A percentile compares a stretch with the other conserved stretches of the same genome.
Conservation (phyloP, 1,139 yeast genomes). For the Blastobotrys persicus region DNA sequence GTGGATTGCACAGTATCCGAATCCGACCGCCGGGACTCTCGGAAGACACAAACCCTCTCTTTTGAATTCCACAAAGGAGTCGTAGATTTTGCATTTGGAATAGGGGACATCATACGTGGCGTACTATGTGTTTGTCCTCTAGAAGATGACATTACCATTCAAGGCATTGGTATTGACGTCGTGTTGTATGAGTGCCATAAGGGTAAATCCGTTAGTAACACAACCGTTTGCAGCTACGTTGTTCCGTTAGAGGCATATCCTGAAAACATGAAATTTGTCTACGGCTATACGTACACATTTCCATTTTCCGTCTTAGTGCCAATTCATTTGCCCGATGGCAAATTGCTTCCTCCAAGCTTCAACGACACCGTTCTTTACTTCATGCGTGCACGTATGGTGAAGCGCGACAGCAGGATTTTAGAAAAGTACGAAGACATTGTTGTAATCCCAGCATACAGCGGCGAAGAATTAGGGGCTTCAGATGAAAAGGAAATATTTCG, state of each 20-base stretch:
- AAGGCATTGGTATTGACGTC: conserved; percentile 3
- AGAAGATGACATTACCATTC: neutral
- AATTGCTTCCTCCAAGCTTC: neutral
- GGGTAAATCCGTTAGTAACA: neutral
- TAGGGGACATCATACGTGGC: conserved; percentile 2
- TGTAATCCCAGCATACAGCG: neutral
- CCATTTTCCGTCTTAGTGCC: neutral
- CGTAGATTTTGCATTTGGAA: neutral
- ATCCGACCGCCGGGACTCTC: neutral
- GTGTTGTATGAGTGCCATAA: neutral
- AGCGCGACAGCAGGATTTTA: neutral
- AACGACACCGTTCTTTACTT: neutral
- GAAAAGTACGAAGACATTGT: neutral
- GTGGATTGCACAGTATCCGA: neutral
- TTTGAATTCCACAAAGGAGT: neutral
- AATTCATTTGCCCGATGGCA: neutral
- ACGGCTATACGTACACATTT: neutral
- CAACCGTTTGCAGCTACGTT: neutral
- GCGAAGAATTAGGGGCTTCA: neutral
- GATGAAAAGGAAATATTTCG: neutral
- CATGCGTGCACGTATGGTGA: neutral
- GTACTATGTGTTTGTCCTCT: neutral
- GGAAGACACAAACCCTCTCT: neutral
- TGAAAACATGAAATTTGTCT: neutral
- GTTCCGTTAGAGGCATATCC: conserved; percentile 3